phyloP scores from a whole-genome alignment of 345 rosid species.

The Limnanthes douglasii region DNA sequence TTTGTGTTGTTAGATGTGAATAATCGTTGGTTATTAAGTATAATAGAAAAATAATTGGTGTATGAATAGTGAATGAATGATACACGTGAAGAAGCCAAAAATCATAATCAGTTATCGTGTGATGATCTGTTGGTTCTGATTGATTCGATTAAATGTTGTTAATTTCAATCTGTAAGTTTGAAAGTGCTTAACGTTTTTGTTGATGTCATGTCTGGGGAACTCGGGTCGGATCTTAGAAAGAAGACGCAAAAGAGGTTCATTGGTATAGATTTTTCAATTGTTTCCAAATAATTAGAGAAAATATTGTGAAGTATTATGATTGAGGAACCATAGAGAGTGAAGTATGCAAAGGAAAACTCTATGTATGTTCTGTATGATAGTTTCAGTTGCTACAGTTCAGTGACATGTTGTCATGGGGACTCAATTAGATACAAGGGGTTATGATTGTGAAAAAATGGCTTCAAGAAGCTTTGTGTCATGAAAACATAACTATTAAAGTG shows the following conservation, averaged over 20 bases:
- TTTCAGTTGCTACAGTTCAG: too few species aligned
- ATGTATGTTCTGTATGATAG: too few species aligned
- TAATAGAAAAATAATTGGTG: too few species aligned
- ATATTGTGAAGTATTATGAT: constrained; percentile 53
- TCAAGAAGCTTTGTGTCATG: constrained; percentile 62
- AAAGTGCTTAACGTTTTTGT: constrained; percentile 77
- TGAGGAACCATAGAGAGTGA: constrained; percentile 33
- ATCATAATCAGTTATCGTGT: constrained; percentile 24
- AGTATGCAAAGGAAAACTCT: constrained; percentile 45
- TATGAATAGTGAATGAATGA: too few species aligned
- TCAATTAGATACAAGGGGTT: too few species aligned
- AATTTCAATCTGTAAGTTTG: constrained; percentile 49
- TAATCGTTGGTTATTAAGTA: too few species aligned
- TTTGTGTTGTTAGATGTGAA: too few species aligned
- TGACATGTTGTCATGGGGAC: too few species aligned
- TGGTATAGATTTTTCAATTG: constrained; percentile 39
- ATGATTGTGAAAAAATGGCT: constrained; percentile 87
- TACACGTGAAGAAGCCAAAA: constrained; percentile 25
- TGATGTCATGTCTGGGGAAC: constrained; percentile 61
- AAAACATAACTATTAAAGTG: constrained; percentile 36
- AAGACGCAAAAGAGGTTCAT: constrained; percentile 44
- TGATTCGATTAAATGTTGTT: constrained; percentile 55
- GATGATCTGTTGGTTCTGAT: constrained; percentile 69
- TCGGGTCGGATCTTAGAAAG: constrained; percentile 37
- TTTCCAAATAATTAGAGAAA: constrained; percentile 84